A percentile compares a stretch with the other conserved stretches of the same genome.
Evolutionary conservation across 208 protist genomes (phyloP).

Genomic region (Lotmaria passim): DNA sequence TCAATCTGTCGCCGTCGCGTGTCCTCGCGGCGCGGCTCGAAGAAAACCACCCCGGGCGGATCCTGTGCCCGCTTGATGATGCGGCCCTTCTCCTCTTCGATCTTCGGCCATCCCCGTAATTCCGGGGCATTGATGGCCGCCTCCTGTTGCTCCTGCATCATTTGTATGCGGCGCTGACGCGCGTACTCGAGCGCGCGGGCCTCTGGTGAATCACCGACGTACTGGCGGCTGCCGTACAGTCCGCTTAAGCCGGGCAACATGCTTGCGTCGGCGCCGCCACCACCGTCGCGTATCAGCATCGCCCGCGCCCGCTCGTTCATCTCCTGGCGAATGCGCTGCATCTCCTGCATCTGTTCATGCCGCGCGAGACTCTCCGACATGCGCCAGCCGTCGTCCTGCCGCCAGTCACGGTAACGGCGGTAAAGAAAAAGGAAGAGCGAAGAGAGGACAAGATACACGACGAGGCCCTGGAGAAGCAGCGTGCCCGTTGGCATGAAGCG

Average conservation of each 20-base stretch:
- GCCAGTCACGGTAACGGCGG: constrained; percentile 69
- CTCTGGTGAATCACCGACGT: constrained; percentile 46
- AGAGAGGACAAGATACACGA: constrained; percentile 71
- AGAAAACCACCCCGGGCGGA: constrained; percentile 70
- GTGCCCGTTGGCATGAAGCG: constrained; percentile 47
- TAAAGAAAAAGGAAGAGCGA: constrained; percentile 64
- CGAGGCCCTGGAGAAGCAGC: constrained; percentile 66
- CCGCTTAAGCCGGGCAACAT: background rate
- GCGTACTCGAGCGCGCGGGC: constrained; percentile 68
- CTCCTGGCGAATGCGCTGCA: constrained; percentile 76
- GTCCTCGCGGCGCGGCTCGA: constrained; percentile 64
- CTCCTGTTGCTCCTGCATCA: constrained; percentile 43
- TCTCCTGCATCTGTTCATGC: constrained; percentile 74
- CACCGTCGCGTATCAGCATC: constrained; percentile 18
- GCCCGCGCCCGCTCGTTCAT: constrained; percentile 63
- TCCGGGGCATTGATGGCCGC: constrained; percentile 22
- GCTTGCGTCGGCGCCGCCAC: constrained; percentile 3
- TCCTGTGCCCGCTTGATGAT: constrained; percentile 67
- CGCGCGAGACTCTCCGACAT: constrained; percentile 77
- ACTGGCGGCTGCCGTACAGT: constrained; percentile 28
- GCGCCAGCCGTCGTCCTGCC: constrained; percentile 81
- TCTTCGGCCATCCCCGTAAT: constrained; percentile 66
- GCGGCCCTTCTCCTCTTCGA: constrained; percentile 62
- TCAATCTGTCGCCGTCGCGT: constrained; percentile 48
- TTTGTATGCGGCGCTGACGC: constrained; percentile 59